A percentile compares a stretch with the other conserved stretches of the same genome.
phyloP scores from a whole-genome alignment of 768 basidiomycete species.

The Podaxis sp. region DNA sequence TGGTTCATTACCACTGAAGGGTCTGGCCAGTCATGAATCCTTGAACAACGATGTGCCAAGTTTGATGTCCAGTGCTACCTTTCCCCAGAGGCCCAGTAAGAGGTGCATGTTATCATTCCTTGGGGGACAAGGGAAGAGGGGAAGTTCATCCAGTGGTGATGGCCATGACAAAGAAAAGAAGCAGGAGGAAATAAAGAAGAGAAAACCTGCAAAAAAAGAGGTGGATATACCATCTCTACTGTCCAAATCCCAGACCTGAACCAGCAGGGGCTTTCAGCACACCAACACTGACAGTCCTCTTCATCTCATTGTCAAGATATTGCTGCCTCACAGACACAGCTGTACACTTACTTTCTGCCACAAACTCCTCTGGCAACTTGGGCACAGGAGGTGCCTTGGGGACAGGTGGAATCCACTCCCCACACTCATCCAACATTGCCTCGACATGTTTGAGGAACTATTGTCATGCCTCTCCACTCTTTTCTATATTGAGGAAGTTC shows the following conservation, averaged over 20 bases:
- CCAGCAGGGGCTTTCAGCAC: conserved; percentile 8
- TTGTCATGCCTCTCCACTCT: conserved; percentile 47
- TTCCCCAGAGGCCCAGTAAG: conserved; percentile 5
- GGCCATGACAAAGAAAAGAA: background rate
- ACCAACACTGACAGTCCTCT: conserved; percentile 8
- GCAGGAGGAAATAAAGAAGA: background rate
- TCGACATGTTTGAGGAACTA: conserved; percentile 51
- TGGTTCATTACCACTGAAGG: background rate
- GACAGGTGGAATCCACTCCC: conserved; percentile 29
- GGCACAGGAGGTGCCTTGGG: conserved; percentile 18
- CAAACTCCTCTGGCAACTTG: conserved; percentile 18
- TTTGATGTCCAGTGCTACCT: background rate
- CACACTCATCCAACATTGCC: conserved; percentile 42
- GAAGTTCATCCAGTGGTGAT: conserved; percentile 8
- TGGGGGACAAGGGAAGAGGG: background rate
- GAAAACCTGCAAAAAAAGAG: background rate
- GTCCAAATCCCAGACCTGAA: background rate
- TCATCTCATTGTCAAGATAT: background rate
- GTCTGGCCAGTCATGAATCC: background rate
- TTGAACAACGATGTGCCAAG: background rate
- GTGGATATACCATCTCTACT: background rate
- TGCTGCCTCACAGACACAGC: background rate
- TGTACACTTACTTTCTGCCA: background rate
- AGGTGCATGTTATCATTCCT: conserved; percentile 8
- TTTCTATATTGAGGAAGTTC: conserved; percentile 52